Percentiles rank a stretch among this genome's conserved stretches.
Evolutionary conservation across 1,139 yeast species (phyloP).

Genomic region (Debaryomyces subglobosus): DNA sequence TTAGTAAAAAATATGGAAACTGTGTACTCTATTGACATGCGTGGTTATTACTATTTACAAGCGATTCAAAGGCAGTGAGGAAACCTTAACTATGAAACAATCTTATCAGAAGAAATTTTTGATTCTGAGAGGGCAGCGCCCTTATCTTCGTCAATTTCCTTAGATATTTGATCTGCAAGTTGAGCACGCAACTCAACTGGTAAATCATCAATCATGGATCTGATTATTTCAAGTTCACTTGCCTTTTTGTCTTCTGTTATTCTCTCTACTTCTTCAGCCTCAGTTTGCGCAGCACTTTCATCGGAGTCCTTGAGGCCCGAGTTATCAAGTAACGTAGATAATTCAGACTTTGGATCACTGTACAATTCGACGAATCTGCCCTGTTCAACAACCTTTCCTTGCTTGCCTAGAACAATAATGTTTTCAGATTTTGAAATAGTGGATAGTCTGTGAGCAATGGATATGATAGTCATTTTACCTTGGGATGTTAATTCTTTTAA

Average conservation of each 20-base stretch:
- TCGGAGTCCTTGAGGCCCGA: constrained; percentile 27
- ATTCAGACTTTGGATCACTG: constrained; percentile 46
- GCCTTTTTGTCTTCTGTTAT: constrained; percentile 21
- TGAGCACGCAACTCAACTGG: constrained; percentile 37
- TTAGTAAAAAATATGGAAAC: neutral
- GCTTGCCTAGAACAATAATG: constrained; percentile 59
- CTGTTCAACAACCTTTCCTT: constrained; percentile 45
- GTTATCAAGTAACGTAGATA: constrained; percentile 48
- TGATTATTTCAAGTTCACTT: constrained; percentile 28
- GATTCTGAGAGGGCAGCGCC: constrained; percentile 14
- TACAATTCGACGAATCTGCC: constrained; percentile 48
- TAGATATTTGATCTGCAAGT: constrained; percentile 32
- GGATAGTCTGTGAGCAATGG: constrained; percentile 89
- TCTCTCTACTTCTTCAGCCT: constrained; percentile 28
- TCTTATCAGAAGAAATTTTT: constrained; percentile 12
- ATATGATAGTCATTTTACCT: constrained; percentile 80
- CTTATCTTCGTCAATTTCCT: constrained; percentile 27
- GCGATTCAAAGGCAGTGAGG: neutral
- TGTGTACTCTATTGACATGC: neutral
- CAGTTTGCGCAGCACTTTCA: constrained; percentile 22
- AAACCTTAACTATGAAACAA: neutral
- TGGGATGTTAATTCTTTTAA: constrained; percentile 52
- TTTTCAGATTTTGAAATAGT: constrained; percentile 62
- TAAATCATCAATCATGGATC: constrained; percentile 41
- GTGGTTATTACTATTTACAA: constrained; percentile 2